Evolutionary conservation across 352 stramenopile genomes (phyloP), one percentile per base, ranked within the genome.

Genomic region (Thalassiosira livingstoniorum): DNA sequence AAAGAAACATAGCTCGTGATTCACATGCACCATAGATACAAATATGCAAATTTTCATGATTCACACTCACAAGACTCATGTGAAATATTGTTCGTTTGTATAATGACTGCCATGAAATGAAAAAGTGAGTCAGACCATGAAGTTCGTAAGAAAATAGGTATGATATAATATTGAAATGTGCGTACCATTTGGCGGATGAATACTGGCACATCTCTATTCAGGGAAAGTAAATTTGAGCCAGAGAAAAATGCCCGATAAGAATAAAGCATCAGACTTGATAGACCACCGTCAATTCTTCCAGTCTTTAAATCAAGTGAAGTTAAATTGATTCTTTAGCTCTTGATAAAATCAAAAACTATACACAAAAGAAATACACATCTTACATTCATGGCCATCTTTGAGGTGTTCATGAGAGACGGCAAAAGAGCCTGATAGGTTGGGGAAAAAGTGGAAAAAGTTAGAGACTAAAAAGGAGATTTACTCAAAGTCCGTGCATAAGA

Each of bases 161-260:
- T n/a, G n/a, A n/a, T n/a, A n/a, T n/a, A n/a, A n/a, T n/a, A 25
- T 2, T 53, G 29, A 54, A 31, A 23, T 31, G 39, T 18, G 25
- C 13, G 47, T 37, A 68, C 43, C 23, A 64, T 64, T 35, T 35
- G 31, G 47, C 64, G 75, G 25, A 69, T 31, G 42, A 77, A 75
- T n/a, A 21, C 39, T n/a, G 35, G 2, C 3, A 76, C 42, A 45
- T 82, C 75, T 62, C 64, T 64, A 11, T 23, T 32, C 21, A 82
- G 31, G 7, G 53, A 11, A 23, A 21, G 29, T 27, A 82, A 63
- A 27, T 62, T 62, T 64, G 64, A 65, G 25, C 75, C 75, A 21
- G 75, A 64, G 11, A 77, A 65, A 21, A 82, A 76, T 0, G 75
- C 42, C 21, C 65, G 54, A n/a, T 76, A 66, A 34, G 25, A 21